phyloP scores from a whole-genome alignment of 2,329 filamentous ascomycete species.

The Epichloe coenophiala region DNA sequence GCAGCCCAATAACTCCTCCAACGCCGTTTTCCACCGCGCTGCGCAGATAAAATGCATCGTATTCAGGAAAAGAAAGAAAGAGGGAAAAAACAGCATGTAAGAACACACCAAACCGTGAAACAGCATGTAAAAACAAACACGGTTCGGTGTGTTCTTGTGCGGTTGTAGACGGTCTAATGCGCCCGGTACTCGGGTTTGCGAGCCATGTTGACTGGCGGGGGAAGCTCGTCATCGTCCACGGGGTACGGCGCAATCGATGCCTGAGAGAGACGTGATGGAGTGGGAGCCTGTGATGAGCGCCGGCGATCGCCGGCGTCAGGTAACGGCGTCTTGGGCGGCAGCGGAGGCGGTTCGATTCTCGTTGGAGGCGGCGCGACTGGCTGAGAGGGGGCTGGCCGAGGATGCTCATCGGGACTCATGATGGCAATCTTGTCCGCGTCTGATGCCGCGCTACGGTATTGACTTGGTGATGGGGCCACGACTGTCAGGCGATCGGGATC shows the following conservation, averaged over 20 bases:
- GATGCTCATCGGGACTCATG: slow-evolving; percentile 43
- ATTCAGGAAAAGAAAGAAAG: neutral
- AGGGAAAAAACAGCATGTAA: neutral
- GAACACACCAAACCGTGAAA: neutral
- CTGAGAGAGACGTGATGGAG: slow-evolving; percentile 19
- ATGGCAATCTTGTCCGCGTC: slow-evolving; percentile 59
- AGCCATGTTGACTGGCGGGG: slow-evolving; percentile 78
- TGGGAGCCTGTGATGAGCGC: slow-evolving; percentile 14
- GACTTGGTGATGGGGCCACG: slow-evolving; percentile 42
- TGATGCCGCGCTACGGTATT: slow-evolving; percentile 40
- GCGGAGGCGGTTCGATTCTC: slow-evolving; percentile 49
- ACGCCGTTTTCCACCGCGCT: neutral
- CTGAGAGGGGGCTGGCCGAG: slow-evolving; percentile 24
- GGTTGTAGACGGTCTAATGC: neutral
- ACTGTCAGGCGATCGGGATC: slow-evolving; percentile 41
- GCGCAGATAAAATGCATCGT: neutral
- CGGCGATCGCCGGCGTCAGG: slow-evolving; percentile 30
- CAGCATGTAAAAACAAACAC: neutral
- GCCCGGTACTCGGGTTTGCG: slow-evolving; percentile 64
- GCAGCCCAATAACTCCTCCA: neutral
- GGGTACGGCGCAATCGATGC: slow-evolving; percentile 58
- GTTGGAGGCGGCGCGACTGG: slow-evolving; percentile 16
- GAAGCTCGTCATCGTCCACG: slow-evolving; percentile 61
- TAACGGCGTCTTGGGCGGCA: slow-evolving; percentile 67
- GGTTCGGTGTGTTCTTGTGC: neutral